Conservation (phyloP, 2,329 filamentous ascomycete species). For the Sclerotinia subarctica region DNA sequence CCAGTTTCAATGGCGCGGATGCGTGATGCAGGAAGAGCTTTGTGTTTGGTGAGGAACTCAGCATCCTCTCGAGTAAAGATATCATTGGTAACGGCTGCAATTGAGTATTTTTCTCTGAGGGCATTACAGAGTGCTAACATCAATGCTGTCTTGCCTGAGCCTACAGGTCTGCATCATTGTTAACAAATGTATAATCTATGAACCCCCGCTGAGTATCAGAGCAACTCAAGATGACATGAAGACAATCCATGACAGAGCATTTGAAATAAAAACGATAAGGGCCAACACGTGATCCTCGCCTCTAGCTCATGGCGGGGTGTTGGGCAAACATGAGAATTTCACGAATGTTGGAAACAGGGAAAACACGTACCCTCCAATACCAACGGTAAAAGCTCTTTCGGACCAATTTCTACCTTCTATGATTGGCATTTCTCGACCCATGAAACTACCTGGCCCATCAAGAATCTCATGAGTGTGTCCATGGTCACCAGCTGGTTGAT, state of each 20-base stretch:
- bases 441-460: conserved; percentile 85
- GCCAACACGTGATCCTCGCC: conserved; percentile 25
- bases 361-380: conserved; percentile 80
- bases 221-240: neutral
- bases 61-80: conserved; percentile 98
- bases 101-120: conserved; percentile 75
- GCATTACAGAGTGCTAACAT: conserved; percentile 91
- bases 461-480: conserved; percentile 96
- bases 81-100: conserved; percentile 97
- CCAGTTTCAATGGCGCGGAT: conserved; percentile 97
- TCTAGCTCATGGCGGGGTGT: conserved; percentile 15
- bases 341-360: conserved; percentile 8
- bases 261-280: neutral
- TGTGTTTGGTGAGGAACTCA: conserved; percentile 88
- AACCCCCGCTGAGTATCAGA: no score
- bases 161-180: conserved; percentile 67
- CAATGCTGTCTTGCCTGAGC: conserved; percentile 93
- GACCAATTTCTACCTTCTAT: conserved; percentile 83
- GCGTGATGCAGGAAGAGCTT: conserved; percentile 74
- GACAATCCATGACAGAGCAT: neutral
- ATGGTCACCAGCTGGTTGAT: conserved; percentile 64
- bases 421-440: conserved; percentile 90
- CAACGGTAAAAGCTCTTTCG: conserved; percentile 88
- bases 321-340: neutral
- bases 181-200: neutral